Base-by-base conservation (phyloP, 2,329 filamentous ascomycete genomes). In the Aspergillus japonicus region DNA sequence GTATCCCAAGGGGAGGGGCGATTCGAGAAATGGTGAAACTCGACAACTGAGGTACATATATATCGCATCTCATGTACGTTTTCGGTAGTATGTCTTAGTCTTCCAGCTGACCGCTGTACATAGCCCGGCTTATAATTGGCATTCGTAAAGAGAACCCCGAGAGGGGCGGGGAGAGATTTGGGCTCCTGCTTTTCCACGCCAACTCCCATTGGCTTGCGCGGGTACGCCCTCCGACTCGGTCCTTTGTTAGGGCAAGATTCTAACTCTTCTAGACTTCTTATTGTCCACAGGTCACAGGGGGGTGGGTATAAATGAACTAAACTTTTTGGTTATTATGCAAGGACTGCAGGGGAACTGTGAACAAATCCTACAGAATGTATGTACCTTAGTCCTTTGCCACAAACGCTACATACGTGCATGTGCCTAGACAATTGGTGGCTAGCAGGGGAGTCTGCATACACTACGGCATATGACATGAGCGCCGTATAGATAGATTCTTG, bases 301-400 rank as follows among this genome's bases (percentile, higher is more conserved):
- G 10, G 33, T 16, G n/a, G 29, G 23, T 21, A 44, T 55, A 48
- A 33, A 24, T 23, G 42, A 55, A 35, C 53, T 55, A 48, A 48
- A 55, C 44, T 33, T 35, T 35, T 48, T 42, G 35, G 33, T 55
- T 23, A 39, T 4, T 24, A 33, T 55, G 53, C 53, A 55, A 55
- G 53, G 53, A 31, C 26, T 23, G n/a, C 42, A 47, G 42, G 53
- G 53, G 26, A 14, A 29, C 44, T 42, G 50, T 10, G 50, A 35
- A n/a, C 23, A 39, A 19, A 23, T 16, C n/a, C 14, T 44, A 16
- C 14, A 42, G 21, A 12, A 2, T 44, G 16, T 19, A 16, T 16
- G 16, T 44, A 7, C 16, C 16, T 44, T 44, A 44, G 16, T 8
- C 39, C 39, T 19, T 44, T 44, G 39, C 39, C 39, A 44, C 39